phyloP scores from a whole-genome alignment of 768 basidiomycete genomes.

The Rhizopogon sp. region DNA sequence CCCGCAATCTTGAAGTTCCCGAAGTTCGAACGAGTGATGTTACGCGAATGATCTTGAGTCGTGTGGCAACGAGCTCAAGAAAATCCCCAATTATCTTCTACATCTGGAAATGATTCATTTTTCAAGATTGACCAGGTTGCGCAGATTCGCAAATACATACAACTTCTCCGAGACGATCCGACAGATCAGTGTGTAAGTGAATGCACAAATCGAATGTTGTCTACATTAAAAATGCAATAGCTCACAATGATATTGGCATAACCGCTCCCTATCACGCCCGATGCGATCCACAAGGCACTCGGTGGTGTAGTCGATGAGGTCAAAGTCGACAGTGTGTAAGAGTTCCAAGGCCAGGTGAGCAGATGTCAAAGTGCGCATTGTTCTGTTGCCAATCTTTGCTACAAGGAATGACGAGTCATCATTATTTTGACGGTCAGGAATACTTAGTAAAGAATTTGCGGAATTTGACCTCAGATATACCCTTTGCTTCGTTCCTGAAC shows the following conservation, averaged over 20 bases:
- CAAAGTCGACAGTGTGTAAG: no score
- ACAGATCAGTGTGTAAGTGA: constrained; percentile 37
- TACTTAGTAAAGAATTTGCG: constrained; percentile 17
- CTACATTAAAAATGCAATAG: constrained; percentile 23
- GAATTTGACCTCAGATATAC: constrained; percentile 24
- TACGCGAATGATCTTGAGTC: constrained; percentile 49
- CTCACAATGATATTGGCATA: constrained; percentile 50
- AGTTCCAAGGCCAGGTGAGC: no score
- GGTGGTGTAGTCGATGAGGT: constrained; percentile 7
- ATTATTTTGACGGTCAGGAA: constrained; percentile 37
- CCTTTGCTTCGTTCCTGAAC: constrained; percentile 47
- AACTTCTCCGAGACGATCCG: constrained; percentile 28
- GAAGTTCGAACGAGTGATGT: constrained; percentile 41
- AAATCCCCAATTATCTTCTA: constrained; percentile 61
- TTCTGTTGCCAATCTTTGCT: background rate
- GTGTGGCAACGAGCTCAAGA: constrained; percentile 31
- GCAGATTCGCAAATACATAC: constrained; percentile 38
- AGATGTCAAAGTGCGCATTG: no score
- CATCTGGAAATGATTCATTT: no score
- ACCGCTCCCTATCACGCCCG: constrained; percentile 64
- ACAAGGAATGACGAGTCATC: constrained; percentile 34
- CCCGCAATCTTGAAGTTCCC: constrained; percentile 55
- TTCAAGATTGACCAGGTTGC: no score
- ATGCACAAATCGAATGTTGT: background rate
- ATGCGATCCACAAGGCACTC: constrained; percentile 37